phyloP scores from a whole-genome alignment of 768 basidiomycete genomes.

The Leccinellum albellum region DNA sequence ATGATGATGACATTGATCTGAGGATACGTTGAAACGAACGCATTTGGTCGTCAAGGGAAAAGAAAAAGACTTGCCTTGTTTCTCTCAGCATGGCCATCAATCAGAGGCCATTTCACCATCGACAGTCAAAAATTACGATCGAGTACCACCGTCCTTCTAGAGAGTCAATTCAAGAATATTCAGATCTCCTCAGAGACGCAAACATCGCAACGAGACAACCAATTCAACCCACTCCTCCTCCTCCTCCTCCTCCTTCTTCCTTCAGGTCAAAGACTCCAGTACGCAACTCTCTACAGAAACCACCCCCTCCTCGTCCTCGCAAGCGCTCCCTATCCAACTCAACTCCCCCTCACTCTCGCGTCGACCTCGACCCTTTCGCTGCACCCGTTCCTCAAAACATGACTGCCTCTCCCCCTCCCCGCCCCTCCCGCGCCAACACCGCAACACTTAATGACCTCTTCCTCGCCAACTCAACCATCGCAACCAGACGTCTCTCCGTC shows the following conservation, averaged over 20 bases:
- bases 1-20: not conserved
- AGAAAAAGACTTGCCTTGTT: not conserved
- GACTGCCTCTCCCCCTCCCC: slow-evolving; percentile 56
- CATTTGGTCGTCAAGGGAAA: not conserved
- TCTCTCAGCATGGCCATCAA: slow-evolving; percentile 30
- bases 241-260: slow-evolving; percentile 39
- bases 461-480: slow-evolving; percentile 38
- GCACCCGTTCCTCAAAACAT: slow-evolving; percentile 20
- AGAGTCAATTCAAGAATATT: slow-evolving; percentile 74
- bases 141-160: slow-evolving; percentile 74
- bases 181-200: slow-evolving; percentile 63
- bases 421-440: slow-evolving; percentile 83
- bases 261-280: slow-evolving; percentile 30
- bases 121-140: slow-evolving; percentile 62
- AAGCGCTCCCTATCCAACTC: slow-evolving; percentile 50
- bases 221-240: slow-evolving; percentile 11
- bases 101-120: slow-evolving; percentile 43
- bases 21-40: not conserved
- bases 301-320: slow-evolving; percentile 49
- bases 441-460: slow-evolving; percentile 76
- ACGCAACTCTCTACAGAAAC: slow-evolving; percentile 63
- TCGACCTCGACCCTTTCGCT: slow-evolving; percentile 61
- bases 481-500: slow-evolving; percentile 50
- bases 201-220: slow-evolving; percentile 30
- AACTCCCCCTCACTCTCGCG: slow-evolving; percentile 20